These are phyloP conservation scores for Kluyveromyces wickerhamii DNA, from an alignment of 805 yeast genomes.

Conservation along the genomic window DNA sequence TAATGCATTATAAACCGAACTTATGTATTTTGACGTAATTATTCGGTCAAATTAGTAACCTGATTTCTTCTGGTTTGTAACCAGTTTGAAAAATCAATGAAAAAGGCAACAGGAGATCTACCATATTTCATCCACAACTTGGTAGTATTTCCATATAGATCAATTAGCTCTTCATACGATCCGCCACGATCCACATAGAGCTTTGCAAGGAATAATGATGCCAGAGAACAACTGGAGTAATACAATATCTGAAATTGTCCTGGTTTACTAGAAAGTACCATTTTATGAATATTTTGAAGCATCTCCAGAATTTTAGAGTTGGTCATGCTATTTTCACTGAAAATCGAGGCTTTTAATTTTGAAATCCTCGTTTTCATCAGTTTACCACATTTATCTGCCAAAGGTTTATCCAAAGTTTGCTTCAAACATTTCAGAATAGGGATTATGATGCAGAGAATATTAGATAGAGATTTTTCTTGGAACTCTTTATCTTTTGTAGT, in stretches of 20 bases:
- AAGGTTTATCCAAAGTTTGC: slow-evolving; percentile 56
- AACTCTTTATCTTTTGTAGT: slow-evolving; percentile 8
- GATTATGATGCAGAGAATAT: slow-evolving; percentile 36
- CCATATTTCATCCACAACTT: slow-evolving; percentile 47
- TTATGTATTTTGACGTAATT: too few relatives aligned
- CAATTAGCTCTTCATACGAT: slow-evolving; percentile 33
- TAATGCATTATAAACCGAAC: too few relatives aligned
- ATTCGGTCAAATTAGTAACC: too few relatives aligned
- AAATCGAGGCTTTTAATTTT: slow-evolving; percentile 34
- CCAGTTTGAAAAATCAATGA: slow-evolving; percentile 79
- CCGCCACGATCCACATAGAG: slow-evolving; percentile 32
- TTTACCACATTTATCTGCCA: slow-evolving; percentile 72
- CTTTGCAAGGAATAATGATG: slow-evolving; percentile 49
- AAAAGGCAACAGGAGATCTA: slow-evolving; percentile 35
- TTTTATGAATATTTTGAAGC: slow-evolving; percentile 37
- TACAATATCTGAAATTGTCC: slow-evolving; percentile 31
- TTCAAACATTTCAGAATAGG: slow-evolving; percentile 57
- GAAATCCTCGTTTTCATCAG: slow-evolving; percentile 53
- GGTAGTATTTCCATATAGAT: slow-evolving; percentile 47
- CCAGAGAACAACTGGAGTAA: slow-evolving; percentile 52
- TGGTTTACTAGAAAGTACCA: slow-evolving; percentile 30
- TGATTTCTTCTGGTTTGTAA: slow-evolving; percentile 19
- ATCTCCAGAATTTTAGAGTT: slow-evolving; percentile 11
- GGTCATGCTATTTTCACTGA: background rate
- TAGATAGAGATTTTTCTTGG: slow-evolving; percentile 23